Evolutionary conservation across 257 asterid species (phyloP).

Genomic region (Linaria vulgaris): DNA sequence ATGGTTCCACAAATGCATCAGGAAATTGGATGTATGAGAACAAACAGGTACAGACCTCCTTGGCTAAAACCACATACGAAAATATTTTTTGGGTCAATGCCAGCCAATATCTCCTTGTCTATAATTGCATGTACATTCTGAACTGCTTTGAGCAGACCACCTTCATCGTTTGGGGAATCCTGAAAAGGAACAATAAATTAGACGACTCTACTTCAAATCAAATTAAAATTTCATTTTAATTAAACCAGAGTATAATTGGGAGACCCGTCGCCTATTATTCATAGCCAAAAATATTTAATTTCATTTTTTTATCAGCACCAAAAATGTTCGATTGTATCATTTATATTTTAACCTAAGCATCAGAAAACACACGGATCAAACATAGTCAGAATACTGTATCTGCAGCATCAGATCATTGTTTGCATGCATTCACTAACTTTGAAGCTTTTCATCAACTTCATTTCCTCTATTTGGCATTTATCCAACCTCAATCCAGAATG

Average conservation of each 20-base stretch:
- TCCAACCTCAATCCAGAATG: neutral
- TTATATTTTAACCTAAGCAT: conserved; percentile 5
- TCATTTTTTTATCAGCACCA: too few species aligned
- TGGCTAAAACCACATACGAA: conserved; percentile 95
- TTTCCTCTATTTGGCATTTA: conserved; percentile 6
- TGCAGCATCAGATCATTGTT: neutral
- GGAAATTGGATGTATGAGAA: neutral
- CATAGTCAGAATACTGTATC: neutral
- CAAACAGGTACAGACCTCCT: conserved; percentile 60
- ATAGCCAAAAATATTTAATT: neutral
- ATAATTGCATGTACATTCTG: conserved; percentile 74
- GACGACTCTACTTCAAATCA: neutral
- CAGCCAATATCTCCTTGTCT: conserved; percentile 81
- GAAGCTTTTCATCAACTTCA: neutral
- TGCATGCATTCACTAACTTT: neutral
- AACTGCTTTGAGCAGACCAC: conserved; percentile 68
- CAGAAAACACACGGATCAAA: conserved; percentile 6
- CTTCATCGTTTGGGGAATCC: conserved; percentile 86
- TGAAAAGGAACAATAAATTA: conserved; percentile 29
- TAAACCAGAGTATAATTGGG: conserved; percentile 18
- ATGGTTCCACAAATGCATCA: neutral
- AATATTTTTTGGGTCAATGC: conserved; percentile 66
- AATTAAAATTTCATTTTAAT: neutral
- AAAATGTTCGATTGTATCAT: conserved; percentile 6
- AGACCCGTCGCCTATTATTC: conserved; percentile 1